phyloP scores from a whole-genome alignment of 176 grass and related monocot species.

The Triticum aestivum region DNA sequence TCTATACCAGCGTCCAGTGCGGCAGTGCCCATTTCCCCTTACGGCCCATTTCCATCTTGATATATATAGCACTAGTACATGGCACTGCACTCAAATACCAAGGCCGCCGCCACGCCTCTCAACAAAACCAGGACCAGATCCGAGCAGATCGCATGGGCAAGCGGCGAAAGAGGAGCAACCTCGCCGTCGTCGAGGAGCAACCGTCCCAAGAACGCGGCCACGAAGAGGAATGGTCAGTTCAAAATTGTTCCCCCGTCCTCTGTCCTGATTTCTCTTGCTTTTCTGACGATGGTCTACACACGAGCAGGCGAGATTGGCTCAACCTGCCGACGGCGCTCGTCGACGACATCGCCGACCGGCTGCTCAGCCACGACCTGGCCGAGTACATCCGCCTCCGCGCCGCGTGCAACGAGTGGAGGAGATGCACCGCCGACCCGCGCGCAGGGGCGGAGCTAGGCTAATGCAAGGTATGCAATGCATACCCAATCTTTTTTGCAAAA shows the following conservation, averaged over 20 bases:
- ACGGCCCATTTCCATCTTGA: too few relatives aligned
- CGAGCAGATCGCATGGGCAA: not conserved
- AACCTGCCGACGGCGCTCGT: not conserved
- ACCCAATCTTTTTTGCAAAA: too few relatives aligned
- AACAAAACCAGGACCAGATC: not conserved
- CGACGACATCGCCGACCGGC: not conserved
- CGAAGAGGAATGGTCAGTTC: too few relatives aligned
- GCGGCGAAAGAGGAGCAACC: not conserved
- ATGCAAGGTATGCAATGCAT: too few relatives aligned
- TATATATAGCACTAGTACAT: too few relatives aligned
- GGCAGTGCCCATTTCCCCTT: too few relatives aligned
- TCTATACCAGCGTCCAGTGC: too few relatives aligned
- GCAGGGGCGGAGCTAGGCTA: too few relatives aligned
- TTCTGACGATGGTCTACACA: not conserved
- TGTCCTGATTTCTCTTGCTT: not conserved
- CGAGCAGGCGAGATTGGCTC: not conserved
- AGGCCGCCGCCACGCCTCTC: too few relatives aligned
- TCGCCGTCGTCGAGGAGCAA: not conserved
- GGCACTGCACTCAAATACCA: too few relatives aligned
- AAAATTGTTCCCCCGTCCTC: too few relatives aligned
- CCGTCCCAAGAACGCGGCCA: too few relatives aligned
- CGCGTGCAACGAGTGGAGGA: not conserved
- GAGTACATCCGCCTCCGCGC: not conserved
- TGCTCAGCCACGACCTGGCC: not conserved
- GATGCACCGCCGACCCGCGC: not conserved